Percentiles rank a stretch among this genome's conserved stretches.
Evolutionary conservation across 371 early-diverging fungal genomes (phyloP).

Genomic region (Mucor plumbeus): DNA sequence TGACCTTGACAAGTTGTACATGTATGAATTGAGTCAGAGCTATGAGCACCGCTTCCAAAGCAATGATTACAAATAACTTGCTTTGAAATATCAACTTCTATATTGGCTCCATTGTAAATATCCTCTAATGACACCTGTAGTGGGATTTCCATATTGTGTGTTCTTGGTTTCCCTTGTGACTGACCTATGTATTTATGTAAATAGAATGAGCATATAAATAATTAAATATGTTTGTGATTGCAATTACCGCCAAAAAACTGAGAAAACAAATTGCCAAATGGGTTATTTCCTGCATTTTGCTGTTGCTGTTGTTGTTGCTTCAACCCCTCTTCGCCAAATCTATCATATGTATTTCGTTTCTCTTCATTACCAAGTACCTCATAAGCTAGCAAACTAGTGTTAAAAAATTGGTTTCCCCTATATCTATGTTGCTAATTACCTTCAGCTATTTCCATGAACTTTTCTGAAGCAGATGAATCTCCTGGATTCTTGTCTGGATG

Average conservation of each 20-base stretch:
- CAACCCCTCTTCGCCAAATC: constrained; percentile 84
- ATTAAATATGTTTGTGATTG: background rate
- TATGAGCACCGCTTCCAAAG: constrained; percentile 91
- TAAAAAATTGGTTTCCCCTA: background rate
- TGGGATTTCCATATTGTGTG: constrained; percentile 75
- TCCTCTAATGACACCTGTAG: constrained; percentile 88
- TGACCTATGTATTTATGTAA: background rate
- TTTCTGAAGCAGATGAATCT: constrained; percentile 73
- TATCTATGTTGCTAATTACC: constrained; percentile 50
- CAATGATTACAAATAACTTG: constrained; percentile 94
- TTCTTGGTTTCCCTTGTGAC: constrained; percentile 69
- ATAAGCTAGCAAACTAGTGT: constrained; percentile 67
- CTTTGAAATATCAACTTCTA: constrained; percentile 91
- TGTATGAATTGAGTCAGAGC: constrained; percentile 79
- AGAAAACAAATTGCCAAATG: constrained; percentile 88
- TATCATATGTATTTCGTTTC: constrained; percentile 81
- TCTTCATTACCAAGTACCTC: constrained; percentile 90
- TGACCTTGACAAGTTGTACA: constrained; percentile 83
- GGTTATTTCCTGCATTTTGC: constrained; percentile 72
- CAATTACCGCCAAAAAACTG: constrained; percentile 83
- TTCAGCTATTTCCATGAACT: constrained; percentile 91
- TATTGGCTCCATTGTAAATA: constrained; percentile 79
- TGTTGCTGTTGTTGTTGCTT: constrained; percentile 81
- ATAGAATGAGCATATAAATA: background rate
- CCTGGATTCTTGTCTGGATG: constrained; percentile 95